Conservation (phyloP, 176 grass and related monocot genomes). For the Triticum urartu region DNA sequence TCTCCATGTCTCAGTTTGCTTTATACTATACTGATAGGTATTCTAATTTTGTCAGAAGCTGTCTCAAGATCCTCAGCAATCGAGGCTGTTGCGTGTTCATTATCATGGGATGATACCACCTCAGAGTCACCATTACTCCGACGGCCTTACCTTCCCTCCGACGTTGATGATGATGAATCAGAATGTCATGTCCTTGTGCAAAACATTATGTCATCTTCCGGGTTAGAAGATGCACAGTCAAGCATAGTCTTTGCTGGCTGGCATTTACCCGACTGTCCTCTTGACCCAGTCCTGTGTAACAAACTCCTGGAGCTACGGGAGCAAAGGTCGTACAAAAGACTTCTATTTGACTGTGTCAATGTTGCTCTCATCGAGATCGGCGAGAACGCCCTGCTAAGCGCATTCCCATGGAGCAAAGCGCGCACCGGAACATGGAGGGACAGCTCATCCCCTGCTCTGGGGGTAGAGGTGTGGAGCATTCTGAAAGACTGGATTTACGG, state of each 20-base stretch:
- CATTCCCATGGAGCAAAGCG: constrained; percentile 50
- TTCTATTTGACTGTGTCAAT: constrained; percentile 85
- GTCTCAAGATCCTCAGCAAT: constrained; percentile 64
- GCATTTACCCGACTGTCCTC: constrained; percentile 67
- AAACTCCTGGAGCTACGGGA: constrained; percentile 60
- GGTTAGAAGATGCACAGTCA: constrained; percentile 41
- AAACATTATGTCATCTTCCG: constrained; percentile 68
- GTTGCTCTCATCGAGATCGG: constrained; percentile 63
- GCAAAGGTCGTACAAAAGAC: constrained; percentile 55
- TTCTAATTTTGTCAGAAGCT: constrained; percentile 30
- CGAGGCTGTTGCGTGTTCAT: constrained; percentile 51
- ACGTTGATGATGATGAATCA: constrained; percentile 45
- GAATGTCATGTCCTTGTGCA: constrained; percentile 65
- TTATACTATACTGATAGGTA: not conserved
- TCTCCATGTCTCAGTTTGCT: not conserved
- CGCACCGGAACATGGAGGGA: constrained; percentile 6
- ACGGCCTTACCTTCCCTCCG: not conserved
- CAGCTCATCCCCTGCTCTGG: constrained; percentile 24
- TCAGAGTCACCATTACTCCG: constrained; percentile 24
- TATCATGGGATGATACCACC: constrained; percentile 61
- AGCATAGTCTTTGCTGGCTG: constrained; percentile 49
- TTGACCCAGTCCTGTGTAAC: constrained; percentile 59
- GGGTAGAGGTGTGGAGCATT: constrained; percentile 57
- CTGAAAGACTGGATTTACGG: constrained; percentile 64
- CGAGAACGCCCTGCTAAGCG: constrained; percentile 37